Conservation (phyloP, 129 eudicot genomes). For the Lactuca sativa region DNA sequence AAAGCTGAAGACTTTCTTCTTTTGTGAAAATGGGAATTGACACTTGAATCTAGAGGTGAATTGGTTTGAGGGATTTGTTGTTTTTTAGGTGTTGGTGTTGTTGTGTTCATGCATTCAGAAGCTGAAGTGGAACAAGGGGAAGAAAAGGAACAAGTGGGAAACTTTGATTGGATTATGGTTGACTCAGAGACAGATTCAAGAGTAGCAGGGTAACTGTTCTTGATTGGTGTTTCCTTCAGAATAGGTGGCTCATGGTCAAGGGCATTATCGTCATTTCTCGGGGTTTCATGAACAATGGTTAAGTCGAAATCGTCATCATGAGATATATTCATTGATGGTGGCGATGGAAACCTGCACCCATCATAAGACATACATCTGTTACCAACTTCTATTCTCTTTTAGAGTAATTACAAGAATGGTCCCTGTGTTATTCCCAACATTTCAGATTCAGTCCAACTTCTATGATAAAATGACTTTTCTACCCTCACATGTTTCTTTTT, state of each 20-base stretch:
- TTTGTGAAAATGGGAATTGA: constrained; percentile 56
- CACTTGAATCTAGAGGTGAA: constrained; percentile 53
- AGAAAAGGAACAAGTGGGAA: constrained; percentile 32
- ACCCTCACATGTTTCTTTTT: no score
- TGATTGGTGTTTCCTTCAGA: constrained; percentile 61
- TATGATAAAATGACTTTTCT: no score
- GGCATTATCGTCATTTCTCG: constrained; percentile 20
- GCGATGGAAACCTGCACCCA: constrained; percentile 50
- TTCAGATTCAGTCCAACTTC: no score
- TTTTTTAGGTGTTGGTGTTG: constrained; percentile 62
- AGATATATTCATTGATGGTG: constrained; percentile 31
- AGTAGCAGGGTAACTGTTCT: constrained; percentile 17
- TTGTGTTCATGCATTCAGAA: constrained; percentile 31
- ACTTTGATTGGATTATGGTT: constrained; percentile 38
- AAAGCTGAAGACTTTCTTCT: constrained; percentile 50
- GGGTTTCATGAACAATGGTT: constrained; percentile 77
- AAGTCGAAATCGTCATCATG: constrained; percentile 44
- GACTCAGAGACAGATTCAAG: constrained; percentile 47
- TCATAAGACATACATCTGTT: background rate
- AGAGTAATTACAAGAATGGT: background rate
- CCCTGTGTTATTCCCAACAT: background rate
- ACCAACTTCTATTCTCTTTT: background rate
- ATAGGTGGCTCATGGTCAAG: constrained; percentile 29
- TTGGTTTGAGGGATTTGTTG: constrained; percentile 29
- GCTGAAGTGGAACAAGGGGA: constrained; percentile 26